phyloP scores from a whole-genome alignment of 2,329 filamentous ascomycete species.

The Curvularia verruculosa region DNA sequence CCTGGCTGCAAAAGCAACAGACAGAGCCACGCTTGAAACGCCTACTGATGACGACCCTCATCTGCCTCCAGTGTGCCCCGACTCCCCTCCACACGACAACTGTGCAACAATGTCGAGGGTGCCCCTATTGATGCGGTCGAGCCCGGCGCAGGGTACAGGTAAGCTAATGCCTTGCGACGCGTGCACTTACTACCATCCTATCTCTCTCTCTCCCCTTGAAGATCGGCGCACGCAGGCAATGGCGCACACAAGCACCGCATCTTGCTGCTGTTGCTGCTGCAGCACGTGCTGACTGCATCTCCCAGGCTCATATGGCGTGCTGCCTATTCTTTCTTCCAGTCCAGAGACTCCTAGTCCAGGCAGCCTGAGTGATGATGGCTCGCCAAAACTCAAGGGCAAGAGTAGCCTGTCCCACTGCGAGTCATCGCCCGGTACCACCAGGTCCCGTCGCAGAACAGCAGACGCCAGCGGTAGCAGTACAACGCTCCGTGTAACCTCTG shows the following conservation, averaged over 20 bases:
- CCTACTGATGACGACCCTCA: constrained; percentile 39
- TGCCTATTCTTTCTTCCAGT: constrained; percentile 55
- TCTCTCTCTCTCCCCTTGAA: neutral
- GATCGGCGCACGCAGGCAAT: constrained; percentile 14
- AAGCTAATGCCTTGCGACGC: constrained; percentile 25
- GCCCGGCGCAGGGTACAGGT: constrained; percentile 63
- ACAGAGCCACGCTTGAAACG: constrained; percentile 32
- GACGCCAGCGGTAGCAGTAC: constrained; percentile 34
- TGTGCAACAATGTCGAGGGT: constrained; percentile 55
- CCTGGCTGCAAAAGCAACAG: constrained; percentile 36
- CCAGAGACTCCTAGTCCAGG: constrained; percentile 45
- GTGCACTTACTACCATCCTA: constrained; percentile 5
- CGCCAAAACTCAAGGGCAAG: constrained; percentile 40
- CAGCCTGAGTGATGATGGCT: constrained; percentile 33
- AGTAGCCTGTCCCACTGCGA: constrained; percentile 43
- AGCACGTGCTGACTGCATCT: constrained; percentile 13
- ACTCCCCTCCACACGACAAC: constrained; percentile 22
- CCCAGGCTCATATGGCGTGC: constrained; percentile 64
- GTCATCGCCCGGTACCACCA: constrained; percentile 18
- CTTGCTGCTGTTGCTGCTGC: neutral
- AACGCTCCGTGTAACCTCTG: constrained; percentile 32
- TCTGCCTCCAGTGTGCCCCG: constrained; percentile 19
- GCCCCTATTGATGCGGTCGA: constrained; percentile 65
- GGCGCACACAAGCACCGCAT: constrained; percentile 8
- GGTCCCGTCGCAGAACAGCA: constrained; percentile 36